Conservation (phyloP, 73 alveolate species). For the Paramecium tetraurelia region DNA sequence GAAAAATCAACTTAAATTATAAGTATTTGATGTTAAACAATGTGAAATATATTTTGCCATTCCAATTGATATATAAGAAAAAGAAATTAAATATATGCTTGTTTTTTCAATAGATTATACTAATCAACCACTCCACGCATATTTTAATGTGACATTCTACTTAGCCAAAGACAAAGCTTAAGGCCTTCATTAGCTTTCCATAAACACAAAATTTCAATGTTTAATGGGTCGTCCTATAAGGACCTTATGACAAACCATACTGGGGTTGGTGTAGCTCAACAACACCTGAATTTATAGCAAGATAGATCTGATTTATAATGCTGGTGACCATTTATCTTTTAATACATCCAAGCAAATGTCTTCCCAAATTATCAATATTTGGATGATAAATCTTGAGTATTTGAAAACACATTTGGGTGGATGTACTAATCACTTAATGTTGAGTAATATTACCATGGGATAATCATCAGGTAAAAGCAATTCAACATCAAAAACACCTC, state of each 20-base stretch:
- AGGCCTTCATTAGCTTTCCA: conserved; percentile 83
- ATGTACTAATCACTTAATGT: neutral
- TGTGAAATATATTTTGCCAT: neutral
- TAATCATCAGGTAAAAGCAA: conserved; percentile 87
- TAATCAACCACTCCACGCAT: conserved; percentile 62
- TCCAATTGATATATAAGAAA: neutral
- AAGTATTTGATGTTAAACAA: neutral
- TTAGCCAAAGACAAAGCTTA: too few species aligned
- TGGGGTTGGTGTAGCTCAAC: conserved; percentile 86
- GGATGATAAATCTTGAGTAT: conserved; percentile 96
- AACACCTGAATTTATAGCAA: conserved; percentile 84
- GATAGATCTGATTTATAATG: conserved; percentile 89
- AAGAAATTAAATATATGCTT: neutral
- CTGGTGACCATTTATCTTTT: conserved; percentile 95
- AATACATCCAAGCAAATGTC: conserved; percentile 92
- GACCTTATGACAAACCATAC: neutral
- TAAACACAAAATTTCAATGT: conserved; percentile 81
- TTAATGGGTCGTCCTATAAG: conserved; percentile 94
- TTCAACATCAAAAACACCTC: conserved; percentile 85
- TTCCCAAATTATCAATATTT: conserved; percentile 88
- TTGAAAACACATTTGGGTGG: conserved; percentile 92
- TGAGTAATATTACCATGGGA: conserved; percentile 75
- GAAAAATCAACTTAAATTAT: neutral
- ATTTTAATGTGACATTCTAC: conserved; percentile 81
- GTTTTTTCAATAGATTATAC: neutral